Conservation (phyloP, 2,329 filamentous ascomycete species). For the Arachnopeziza araneosa region DNA sequence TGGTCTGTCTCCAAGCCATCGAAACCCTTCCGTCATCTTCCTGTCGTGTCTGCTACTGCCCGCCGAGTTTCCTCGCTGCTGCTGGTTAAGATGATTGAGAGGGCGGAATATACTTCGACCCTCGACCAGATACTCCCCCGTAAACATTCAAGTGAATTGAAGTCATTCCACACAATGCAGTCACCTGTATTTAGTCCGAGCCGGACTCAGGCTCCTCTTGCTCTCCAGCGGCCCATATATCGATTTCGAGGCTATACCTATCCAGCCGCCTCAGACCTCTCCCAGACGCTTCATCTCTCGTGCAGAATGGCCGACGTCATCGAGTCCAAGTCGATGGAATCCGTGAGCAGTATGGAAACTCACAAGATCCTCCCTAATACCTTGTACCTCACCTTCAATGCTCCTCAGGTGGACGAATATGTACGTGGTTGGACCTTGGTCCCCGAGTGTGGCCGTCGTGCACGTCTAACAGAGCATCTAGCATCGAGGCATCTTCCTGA, state of each 20-base stretch:
- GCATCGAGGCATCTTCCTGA: conserved; percentile 25
- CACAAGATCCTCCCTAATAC: conserved; percentile 18
- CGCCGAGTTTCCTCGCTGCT: neutral
- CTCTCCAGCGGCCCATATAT: conserved; percentile 4
- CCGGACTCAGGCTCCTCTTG: conserved; percentile 1
- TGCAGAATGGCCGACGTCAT: conserved; percentile 2
- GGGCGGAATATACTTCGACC: neutral
- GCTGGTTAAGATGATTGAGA: conserved; percentile 1
- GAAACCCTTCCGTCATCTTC: neutral
- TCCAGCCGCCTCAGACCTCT: neutral
- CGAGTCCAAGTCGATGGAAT: neutral
- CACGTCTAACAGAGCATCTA: conserved; percentile 7
- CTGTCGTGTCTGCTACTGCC: neutral
- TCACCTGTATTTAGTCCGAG: conserved; percentile 10
- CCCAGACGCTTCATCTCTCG: neutral
- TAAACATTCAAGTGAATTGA: conserved; percentile 5
- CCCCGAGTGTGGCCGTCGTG: neutral
- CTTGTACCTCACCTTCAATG: conserved; percentile 24
- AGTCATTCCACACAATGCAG: conserved; percentile 10
- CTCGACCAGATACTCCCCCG: neutral
- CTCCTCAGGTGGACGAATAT: conserved; percentile 23
- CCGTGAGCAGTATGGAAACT: conserved; percentile 2
- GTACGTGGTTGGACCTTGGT: conserved; percentile 10
- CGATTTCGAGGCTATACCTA: conserved; percentile 3
- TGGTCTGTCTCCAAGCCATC: neutral